phyloP scores from a whole-genome alignment of 23 red algal species.

The Cyanidiococcus yangmingshanensis region DNA sequence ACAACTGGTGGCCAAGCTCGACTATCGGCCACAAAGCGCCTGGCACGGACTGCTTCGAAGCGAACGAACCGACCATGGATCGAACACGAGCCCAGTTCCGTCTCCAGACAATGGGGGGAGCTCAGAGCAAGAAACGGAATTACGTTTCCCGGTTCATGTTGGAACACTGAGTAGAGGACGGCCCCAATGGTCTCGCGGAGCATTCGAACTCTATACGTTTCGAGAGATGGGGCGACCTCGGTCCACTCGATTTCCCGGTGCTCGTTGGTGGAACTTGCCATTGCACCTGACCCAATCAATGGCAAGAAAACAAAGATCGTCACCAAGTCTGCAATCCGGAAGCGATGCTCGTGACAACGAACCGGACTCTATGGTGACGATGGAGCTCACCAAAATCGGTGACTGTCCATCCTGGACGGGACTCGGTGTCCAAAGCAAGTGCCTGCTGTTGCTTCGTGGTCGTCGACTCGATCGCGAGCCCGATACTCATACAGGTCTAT shows the following conservation, averaged over 20 bases:
- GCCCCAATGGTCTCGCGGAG: not conserved
- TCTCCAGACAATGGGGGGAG: too few relatives aligned
- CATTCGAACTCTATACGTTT: not conserved
- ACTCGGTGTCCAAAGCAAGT: not conserved
- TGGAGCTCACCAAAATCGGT: not conserved
- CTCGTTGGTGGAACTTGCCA: not conserved
- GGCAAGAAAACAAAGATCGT: not conserved
- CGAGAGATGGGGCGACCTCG: not conserved
- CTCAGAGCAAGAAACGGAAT: not conserved
- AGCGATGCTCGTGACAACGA: not conserved
- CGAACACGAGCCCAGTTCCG: not conserved
- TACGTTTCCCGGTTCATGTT: not conserved
- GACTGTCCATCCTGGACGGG: slow-evolving; percentile 13
- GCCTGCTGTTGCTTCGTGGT: not conserved
- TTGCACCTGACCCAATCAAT: not conserved
- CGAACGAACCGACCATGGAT: not conserved
- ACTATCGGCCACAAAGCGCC: not conserved
- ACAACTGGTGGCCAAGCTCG: not conserved
- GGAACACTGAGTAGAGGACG: not conserved
- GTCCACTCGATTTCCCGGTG: not conserved
- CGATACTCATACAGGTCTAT: not conserved
- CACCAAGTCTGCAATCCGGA: not conserved
- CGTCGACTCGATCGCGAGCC: not conserved
- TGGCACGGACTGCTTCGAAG: not conserved
- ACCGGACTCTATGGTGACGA: not conserved